Evolutionary conservation across 768 basidiomycete genomes (phyloP).

Genomic region (Psilocybe sp.): DNA sequence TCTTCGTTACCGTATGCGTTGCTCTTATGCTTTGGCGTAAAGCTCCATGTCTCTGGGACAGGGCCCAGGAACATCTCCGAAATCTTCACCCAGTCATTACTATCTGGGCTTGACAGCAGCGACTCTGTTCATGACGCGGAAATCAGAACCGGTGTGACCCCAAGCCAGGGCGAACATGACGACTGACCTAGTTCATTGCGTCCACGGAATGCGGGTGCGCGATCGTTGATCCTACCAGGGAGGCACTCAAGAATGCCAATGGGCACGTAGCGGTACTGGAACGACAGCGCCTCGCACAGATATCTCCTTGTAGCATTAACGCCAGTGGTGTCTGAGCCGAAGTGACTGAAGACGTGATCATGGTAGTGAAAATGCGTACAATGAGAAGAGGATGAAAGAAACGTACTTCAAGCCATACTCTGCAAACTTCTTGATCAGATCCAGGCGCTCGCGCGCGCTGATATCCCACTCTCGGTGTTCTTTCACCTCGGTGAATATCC

Average conservation of each 20-base stretch:
- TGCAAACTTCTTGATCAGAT: constrained; percentile 74
- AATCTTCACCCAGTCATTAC: constrained; percentile 88
- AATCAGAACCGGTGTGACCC: background rate
- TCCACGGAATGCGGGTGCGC: constrained; percentile 84
- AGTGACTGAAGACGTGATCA: constrained; percentile 48
- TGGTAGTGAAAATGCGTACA: constrained; percentile 1
- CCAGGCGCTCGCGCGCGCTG: constrained; percentile 78
- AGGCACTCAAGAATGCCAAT: constrained; percentile 85
- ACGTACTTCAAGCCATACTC: constrained; percentile 78
- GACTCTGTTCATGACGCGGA: constrained; percentile 54
- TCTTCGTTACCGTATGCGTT: constrained; percentile 76
- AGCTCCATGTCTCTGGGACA: constrained; percentile 77
- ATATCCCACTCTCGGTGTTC: constrained; percentile 94
- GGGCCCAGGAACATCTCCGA: constrained; percentile 95
- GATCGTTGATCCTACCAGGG: constrained; percentile 84
- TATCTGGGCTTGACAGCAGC: constrained; percentile 73
- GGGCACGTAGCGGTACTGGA: constrained; percentile 95
- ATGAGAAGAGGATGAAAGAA: constrained; percentile 19
- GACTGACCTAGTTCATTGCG: constrained; percentile 82
- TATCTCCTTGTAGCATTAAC: constrained; percentile 91
- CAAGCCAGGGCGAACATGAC: background rate
- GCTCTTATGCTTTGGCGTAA: constrained; percentile 93
- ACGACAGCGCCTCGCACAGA: constrained; percentile 92
- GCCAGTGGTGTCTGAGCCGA: constrained; percentile 84
- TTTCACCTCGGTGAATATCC: constrained; percentile 95